Percentiles rank a stretch among this genome's conserved stretches.
Conservation (phyloP, 2,329 filamentous ascomycete species). For the Fusarium gaditjirri region DNA sequence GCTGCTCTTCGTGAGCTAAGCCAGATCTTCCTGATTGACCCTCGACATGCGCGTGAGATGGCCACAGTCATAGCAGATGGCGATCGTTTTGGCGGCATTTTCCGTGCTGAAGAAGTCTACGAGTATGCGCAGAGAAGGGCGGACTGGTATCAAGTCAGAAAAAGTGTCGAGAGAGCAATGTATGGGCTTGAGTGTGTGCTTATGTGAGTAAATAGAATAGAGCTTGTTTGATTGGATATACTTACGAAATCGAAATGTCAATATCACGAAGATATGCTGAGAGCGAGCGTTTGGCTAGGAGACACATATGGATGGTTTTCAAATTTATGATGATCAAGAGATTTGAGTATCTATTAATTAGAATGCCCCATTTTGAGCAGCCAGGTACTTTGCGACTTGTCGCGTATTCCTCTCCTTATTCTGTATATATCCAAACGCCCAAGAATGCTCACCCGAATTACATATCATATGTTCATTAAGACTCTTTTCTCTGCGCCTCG, state of each 20-base stretch:
- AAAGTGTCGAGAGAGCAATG: slow-evolving; percentile 94
- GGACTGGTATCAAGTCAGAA: slow-evolving; percentile 93
- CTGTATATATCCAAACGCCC: slow-evolving; percentile 19
- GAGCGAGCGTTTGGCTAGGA: slow-evolving; percentile 24
- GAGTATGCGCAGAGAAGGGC: slow-evolving; percentile 94
- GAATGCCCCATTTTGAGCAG: background rate
- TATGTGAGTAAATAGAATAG: slow-evolving; percentile 68
- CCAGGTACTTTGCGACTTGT: background rate
- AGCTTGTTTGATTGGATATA: slow-evolving; percentile 3
- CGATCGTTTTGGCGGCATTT: slow-evolving; percentile 90
- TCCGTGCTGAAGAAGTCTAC: slow-evolving; percentile 95
- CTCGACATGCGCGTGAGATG: slow-evolving; percentile 88
- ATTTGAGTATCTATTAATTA: slow-evolving; percentile 22
- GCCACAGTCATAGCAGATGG: slow-evolving; percentile 93
- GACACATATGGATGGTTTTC: slow-evolving; percentile 4
- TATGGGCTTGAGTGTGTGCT: slow-evolving; percentile 89
- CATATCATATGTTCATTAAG: slow-evolving; percentile 5
- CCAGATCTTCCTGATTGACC: slow-evolving; percentile 94
- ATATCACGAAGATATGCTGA: slow-evolving; percentile 26
- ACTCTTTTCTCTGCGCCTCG: background rate
- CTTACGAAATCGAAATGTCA: slow-evolving; percentile 13
- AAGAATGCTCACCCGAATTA: slow-evolving; percentile 21
- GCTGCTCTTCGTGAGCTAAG: slow-evolving; percentile 89
- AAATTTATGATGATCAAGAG: slow-evolving; percentile 26
- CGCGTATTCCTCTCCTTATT: background rate